Base-by-base conservation (phyloP, 1,139 yeast species). In the Pichia sp. region DNA sequence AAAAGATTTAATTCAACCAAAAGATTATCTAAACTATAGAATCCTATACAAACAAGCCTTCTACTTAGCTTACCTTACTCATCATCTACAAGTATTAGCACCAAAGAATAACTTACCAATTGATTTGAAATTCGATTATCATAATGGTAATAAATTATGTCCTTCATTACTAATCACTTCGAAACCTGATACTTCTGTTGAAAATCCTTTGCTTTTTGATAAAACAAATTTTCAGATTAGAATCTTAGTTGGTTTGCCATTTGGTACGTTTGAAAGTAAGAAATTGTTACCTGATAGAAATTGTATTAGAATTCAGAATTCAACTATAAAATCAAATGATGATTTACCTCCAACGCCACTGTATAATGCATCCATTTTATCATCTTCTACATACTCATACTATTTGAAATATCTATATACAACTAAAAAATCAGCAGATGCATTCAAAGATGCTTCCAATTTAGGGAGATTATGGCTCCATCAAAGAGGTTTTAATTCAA, bases 31-130 rank as follows among this genome's bases (percentile, higher is more conserved):
- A 57, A 92, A 92, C 67, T 89, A 86, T 68, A 76, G 97, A 61
- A 92, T 95, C 41, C 71, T 88, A 50, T 89, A 90, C 68, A 92
- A 92, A 67, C 76, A 96, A 56, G 82, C 97, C 5, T 92, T 86
- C 57, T 92, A 89, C 61, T 60, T 89, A 51, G 90, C 95, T 8
- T 83, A 82, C 61, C 63, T 90, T 55, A 83, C 92, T 0, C 82
- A 82, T 52, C 73, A 79, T 52, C 69, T 88, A 55, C 73, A 78
- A 42, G 67, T 76, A 0, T 66, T 77, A 42, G 69, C 85, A 16
- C 76, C 76, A 51, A 75, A 76, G 57, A 74, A 78, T 56, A 71
- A 79, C 45, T 72, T 83, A 54, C 82, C 82, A 3, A 65, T 87
- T 39, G 77, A 79, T 53, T 66, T 78, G 30, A 62, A 74, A 15